Evolutionary conservation across 768 basidiomycete genomes (phyloP).

Genomic region (Lactarius sp.): DNA sequence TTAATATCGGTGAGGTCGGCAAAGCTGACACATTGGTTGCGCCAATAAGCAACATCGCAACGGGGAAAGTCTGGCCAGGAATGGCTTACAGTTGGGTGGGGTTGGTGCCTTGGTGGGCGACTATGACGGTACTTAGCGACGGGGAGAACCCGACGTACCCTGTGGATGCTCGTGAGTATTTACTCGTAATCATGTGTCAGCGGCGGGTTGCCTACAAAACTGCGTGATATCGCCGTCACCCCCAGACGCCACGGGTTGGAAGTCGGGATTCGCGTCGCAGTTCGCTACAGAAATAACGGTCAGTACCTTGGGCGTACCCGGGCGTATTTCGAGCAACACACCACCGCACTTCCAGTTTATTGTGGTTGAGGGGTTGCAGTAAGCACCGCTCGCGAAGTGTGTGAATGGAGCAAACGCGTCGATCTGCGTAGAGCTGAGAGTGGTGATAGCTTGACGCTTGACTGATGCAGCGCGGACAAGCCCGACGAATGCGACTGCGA

Average conservation of each 20-base stretch:
- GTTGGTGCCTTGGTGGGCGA: conserved; percentile 39
- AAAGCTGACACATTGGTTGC: conserved; percentile 28
- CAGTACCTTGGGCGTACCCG: not conserved
- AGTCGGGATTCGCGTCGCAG: conserved; percentile 45
- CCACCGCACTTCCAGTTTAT: not conserved
- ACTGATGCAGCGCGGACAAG: not conserved
- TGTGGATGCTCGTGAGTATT: conserved; percentile 23
- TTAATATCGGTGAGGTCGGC: conserved; percentile 41
- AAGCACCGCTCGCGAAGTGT: not conserved
- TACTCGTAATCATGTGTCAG: not conserved
- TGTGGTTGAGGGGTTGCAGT: not conserved
- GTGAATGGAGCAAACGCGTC: not conserved
- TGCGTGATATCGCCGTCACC: conserved; percentile 42
- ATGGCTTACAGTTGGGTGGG: conserved; percentile 31
- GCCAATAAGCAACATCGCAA: not conserved
- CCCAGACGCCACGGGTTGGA: conserved; percentile 45
- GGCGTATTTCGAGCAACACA: not conserved
- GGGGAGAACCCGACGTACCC: conserved; percentile 53
- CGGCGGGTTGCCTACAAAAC: conserved; percentile 36
- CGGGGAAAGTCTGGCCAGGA: not conserved
- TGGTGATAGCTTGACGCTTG: not conserved
- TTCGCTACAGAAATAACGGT: conserved; percentile 32
- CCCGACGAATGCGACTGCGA: not conserved
- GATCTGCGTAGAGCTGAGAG: not conserved
- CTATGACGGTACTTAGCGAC: conserved; percentile 33